Base-by-base conservation (phyloP, 148 eudicot species). In the Diospyros kaki region DNA sequence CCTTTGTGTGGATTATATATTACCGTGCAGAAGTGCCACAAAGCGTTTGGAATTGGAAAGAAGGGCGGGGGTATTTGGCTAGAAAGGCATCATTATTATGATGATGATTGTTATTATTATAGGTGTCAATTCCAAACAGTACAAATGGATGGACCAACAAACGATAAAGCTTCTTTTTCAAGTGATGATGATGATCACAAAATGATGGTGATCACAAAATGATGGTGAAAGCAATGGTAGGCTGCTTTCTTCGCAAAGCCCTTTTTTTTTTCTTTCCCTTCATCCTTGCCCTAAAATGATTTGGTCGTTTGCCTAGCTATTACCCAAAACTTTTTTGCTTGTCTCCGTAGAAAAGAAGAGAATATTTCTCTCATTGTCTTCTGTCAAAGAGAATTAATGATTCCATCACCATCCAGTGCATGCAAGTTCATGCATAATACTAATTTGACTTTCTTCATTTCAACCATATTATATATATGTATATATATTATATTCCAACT, bases 131-230 rank as follows among this genome's bases (percentile, higher is more conserved):
- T 58, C 28, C 59, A 72, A 46, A 59, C 12, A 39, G 59, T 66
- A 50, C 41, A 61, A 56, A 66, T 71, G 28, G 28, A 28, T 28
- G 28, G 28, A 28, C 28, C 80, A 39, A 63, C 63, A 54, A 72
- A 73, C 65, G 14, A 64, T 54, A 73, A 78, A 69, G 73, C 77
- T 73, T 78, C 76, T 60, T 78, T 73, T 66, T n/a, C 46, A 78
- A 73, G 77, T 58, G 76, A 50, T 66, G 65, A 42, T 72, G 75
- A n/a, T n/a, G n/a, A 72, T 72, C 65, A 72, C 75, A 59, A 60
- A 11, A 71, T 66, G 54, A 67, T 66, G 72, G 45, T 73, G 70
- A 72, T 72, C 65, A 72, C 75, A 59, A 60, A 11, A 71, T 66
- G 54, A 67, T 66, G 72, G 45, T 73, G 70, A 73, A 78, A 67